Percentiles rank a stretch among this genome's conserved stretches.
These are phyloP conservation scores for Lathyrus tuberosus DNA, from an alignment of 306 rosid genomes.

Conservation along the genomic window DNA sequence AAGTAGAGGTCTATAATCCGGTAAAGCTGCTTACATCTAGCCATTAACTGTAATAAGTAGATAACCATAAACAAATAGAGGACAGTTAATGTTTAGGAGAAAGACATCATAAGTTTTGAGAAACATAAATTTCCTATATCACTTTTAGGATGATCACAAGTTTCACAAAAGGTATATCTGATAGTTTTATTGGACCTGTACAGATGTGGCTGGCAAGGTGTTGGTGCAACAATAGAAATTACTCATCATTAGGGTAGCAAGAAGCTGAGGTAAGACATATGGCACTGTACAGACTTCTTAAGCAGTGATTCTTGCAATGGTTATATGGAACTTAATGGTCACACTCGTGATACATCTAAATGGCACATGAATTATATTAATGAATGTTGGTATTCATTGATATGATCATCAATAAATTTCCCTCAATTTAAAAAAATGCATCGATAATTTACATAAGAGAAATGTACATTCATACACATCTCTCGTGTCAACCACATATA, in stretches of 20 bases:
- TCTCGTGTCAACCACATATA: constrained; percentile 17
- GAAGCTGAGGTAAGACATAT: neutral
- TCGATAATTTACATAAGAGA: constrained; percentile 25
- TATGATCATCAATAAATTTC: constrained; percentile 8
- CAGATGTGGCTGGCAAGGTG: neutral
- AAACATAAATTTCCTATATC: neutral
- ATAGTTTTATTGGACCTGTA: neutral
- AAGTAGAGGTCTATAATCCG: constrained; percentile 1
- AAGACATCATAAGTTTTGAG: neutral
- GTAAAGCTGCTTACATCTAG: neutral
- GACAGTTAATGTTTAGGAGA: neutral
- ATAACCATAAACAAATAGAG: neutral
- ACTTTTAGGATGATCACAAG: neutral
- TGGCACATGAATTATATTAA: neutral
- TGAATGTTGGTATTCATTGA: neutral
- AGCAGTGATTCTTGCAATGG: neutral
- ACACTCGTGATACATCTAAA: neutral
- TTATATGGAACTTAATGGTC: neutral
- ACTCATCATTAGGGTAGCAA: neutral
- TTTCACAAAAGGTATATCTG: neutral
- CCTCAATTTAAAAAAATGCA: neutral
- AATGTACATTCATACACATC: neutral
- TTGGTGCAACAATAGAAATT: neutral
- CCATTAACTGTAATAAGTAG: constrained; percentile 2
- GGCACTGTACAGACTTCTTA: neutral